A percentile compares a stretch with the other conserved stretches of the same genome.
phyloP scores from a whole-genome alignment of 2,329 filamentous ascomycete genomes.

The Lithohypha guttulata region DNA sequence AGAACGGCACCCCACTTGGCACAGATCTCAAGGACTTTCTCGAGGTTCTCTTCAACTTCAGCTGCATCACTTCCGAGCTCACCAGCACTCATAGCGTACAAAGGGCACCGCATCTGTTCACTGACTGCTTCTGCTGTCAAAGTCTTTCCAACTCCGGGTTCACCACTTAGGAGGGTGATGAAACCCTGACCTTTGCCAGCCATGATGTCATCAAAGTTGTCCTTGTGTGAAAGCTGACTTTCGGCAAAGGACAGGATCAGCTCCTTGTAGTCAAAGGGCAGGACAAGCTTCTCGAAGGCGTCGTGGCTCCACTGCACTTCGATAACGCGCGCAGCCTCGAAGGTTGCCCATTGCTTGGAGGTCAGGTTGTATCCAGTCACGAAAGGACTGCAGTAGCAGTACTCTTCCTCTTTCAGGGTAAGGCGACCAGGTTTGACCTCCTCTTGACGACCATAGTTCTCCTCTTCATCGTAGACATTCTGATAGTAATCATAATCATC shows the following conservation, averaged over 20 bases:
- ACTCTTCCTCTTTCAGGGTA: too few species aligned
- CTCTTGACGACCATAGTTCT: too few species aligned
- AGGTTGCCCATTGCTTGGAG: too few species aligned
- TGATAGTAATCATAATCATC: too few species aligned
- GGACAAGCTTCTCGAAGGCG: slow-evolving; percentile 39
- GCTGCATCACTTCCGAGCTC: neutral
- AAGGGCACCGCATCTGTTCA: neutral
- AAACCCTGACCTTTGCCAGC: slow-evolving; percentile 43
- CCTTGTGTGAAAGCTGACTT: slow-evolving; percentile 29
- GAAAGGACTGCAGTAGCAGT: too few species aligned
- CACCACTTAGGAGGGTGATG: slow-evolving; percentile 33
- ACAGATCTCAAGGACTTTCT: slow-evolving; percentile 75
- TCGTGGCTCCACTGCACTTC: slow-evolving; percentile 14
- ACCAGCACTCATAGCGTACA: neutral
- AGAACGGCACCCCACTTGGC: slow-evolving; percentile 79
- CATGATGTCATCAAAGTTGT: slow-evolving; percentile 40
- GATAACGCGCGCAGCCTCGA: neutral
- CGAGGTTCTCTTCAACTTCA: slow-evolving; percentile 35
- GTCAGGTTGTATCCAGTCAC: too few species aligned
- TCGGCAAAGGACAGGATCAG: slow-evolving; percentile 38
- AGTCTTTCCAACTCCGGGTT: slow-evolving; percentile 46
- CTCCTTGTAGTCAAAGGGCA: slow-evolving; percentile 37
- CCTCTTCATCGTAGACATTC: too few species aligned
- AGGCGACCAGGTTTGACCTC: too few species aligned
- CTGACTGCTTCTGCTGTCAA: slow-evolving; percentile 34